Percentiles rank a stretch among this genome's conserved stretches.
phyloP scores from a whole-genome alignment of 2,329 filamentous ascomycete species.

The Seiridium unicorne region DNA sequence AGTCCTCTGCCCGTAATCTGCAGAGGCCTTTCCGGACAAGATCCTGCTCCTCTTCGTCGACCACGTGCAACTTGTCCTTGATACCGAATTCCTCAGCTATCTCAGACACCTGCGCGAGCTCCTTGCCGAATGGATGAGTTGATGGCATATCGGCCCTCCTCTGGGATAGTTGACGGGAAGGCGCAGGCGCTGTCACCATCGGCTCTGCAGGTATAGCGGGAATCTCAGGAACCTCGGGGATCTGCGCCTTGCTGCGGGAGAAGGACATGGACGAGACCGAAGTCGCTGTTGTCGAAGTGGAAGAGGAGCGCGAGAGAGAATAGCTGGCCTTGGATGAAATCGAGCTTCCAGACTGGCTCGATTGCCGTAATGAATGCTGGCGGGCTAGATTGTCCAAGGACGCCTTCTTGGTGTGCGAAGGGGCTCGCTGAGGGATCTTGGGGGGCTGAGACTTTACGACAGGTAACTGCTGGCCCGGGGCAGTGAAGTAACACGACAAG shows the following conservation, averaged over 20 bases:
- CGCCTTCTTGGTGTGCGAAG: conserved; percentile 86
- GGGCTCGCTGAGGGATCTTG: conserved; percentile 71
- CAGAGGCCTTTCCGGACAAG: conserved; percentile 68
- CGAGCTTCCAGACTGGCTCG: conserved; percentile 51
- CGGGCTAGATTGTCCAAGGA: conserved; percentile 72
- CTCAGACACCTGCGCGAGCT: conserved; percentile 89
- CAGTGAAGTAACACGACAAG: conserved; percentile 63
- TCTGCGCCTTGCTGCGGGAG: conserved; percentile 21
- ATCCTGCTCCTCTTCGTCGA: conserved; percentile 72
- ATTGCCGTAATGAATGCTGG: conserved; percentile 47
- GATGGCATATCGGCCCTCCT: conserved; percentile 22
- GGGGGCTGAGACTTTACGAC: conserved; percentile 43
- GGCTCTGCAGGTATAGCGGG: conserved; percentile 30
- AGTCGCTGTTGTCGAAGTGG: conserved; percentile 52
- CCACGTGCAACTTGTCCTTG: conserved; percentile 54
- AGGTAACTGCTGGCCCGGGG: conserved; percentile 44
- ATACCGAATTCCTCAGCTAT: conserved; percentile 84
- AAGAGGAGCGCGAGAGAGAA: conserved; percentile 56
- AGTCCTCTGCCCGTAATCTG: conserved; percentile 78
- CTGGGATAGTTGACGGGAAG: conserved; percentile 19
- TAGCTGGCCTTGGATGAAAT: conserved; percentile 57
- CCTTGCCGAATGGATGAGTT: conserved; percentile 74
- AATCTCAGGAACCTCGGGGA: conserved; percentile 26
- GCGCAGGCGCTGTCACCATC: conserved; percentile 14
- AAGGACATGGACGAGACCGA: conserved; percentile 38